Percentiles rank a stretch among this genome's conserved stretches.
These are phyloP conservation scores for Breynia disticha DNA, from an alignment of 441 rosid genomes.

Conservation along the genomic window DNA sequence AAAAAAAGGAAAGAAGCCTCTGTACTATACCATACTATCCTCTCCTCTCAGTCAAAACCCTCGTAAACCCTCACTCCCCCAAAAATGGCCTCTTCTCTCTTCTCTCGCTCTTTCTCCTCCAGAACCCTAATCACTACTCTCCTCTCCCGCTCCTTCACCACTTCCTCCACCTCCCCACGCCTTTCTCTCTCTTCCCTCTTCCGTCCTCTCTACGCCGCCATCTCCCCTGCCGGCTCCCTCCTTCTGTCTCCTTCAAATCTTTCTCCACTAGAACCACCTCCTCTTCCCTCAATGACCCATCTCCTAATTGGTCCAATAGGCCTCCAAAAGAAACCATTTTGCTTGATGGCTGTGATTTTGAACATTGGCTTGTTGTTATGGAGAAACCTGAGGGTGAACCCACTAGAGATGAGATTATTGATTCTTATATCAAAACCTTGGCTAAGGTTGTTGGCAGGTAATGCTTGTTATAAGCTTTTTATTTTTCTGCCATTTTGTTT, in stretches of 20 bases:
- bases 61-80: background rate
- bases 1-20: too few species aligned
- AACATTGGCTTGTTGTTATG: conserved; percentile 87
- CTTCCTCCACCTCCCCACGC: conserved; percentile 12
- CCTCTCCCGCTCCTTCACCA: conserved; percentile 34
- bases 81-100: conserved; percentile 32
- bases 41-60: background rate
- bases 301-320: conserved; percentile 72
- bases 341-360: conserved; percentile 83
- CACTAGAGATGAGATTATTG: conserved; percentile 77
- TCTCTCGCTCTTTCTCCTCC: conserved; percentile 23
- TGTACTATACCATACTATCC: too few species aligned
- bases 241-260: conserved; percentile 10
- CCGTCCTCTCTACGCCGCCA: conserved; percentile 15
- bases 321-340: conserved; percentile 81
- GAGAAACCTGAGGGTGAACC: conserved; percentile 53
- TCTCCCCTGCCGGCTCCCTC: background rate
- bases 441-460: conserved; percentile 66
- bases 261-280: conserved; percentile 42
- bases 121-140: conserved; percentile 20
- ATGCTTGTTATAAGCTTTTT: too few species aligned
- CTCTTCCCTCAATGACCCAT: conserved; percentile 52
- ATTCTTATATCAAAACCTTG: conserved; percentile 55
- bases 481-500: too few species aligned
- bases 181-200: conserved; percentile 1